Evolutionary conservation across 2,329 filamentous ascomycete genomes (phyloP).

Genomic region (Ascochyta koolunga): DNA sequence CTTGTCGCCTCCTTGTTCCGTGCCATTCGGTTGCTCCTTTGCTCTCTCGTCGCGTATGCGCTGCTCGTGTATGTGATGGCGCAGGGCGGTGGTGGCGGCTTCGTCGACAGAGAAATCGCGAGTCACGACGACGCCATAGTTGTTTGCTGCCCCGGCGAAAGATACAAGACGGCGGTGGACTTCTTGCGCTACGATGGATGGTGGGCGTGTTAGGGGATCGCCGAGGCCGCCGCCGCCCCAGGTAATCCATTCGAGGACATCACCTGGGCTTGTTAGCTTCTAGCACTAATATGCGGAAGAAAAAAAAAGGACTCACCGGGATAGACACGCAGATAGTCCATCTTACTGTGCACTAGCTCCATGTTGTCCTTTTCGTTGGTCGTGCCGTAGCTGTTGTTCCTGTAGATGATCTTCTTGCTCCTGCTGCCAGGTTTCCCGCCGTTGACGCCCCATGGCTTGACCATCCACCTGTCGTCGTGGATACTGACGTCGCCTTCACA

Average conservation of each 20-base stretch:
- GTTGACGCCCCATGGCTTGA: constrained; percentile 57
- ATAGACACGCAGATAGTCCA: constrained; percentile 55
- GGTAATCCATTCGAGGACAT: constrained; percentile 58
- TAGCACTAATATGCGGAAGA: neutral
- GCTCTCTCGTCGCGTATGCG: constrained; percentile 11
- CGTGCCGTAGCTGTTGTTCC: constrained; percentile 48
- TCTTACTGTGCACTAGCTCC: constrained; percentile 53
- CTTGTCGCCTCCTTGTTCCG: neutral
- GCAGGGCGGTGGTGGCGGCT: constrained; percentile 45
- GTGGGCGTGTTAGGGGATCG: constrained; percentile 53
- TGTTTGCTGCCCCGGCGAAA: constrained; percentile 48
- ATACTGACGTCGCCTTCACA: constrained; percentile 55
- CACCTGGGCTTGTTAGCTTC: constrained; percentile 34
- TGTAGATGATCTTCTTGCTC: constrained; percentile 53
- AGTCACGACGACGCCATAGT: constrained; percentile 56
- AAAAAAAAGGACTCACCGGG: constrained; percentile 36
- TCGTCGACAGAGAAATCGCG: constrained; percentile 47
- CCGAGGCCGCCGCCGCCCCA: constrained; percentile 59
- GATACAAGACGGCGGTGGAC: constrained; percentile 55
- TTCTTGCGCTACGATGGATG: constrained; percentile 54
- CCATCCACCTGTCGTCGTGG: constrained; percentile 58
- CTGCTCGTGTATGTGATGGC: constrained; percentile 39
- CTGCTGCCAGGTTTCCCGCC: constrained; percentile 54
- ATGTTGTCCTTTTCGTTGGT: constrained; percentile 42
- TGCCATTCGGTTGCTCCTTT: neutral